Conservation (phyloP, 1,284 basidiomycete genomes). For the Trichosporon faecale region DNA sequence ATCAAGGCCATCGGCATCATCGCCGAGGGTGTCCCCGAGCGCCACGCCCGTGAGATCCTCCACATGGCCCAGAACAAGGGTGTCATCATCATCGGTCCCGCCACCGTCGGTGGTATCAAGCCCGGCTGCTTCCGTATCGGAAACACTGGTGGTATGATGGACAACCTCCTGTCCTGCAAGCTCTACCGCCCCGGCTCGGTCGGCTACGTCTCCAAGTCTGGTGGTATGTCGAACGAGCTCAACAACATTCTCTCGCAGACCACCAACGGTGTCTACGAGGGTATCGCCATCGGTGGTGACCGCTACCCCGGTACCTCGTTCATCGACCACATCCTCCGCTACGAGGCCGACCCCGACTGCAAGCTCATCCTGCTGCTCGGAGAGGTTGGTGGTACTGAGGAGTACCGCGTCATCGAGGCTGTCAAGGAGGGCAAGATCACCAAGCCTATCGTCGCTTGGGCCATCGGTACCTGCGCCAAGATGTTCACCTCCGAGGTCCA, state of each 20-base stretch:
- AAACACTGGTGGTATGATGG: slow-evolving; percentile 99
- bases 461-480: slow-evolving; percentile 99
- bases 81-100: slow-evolving; percentile 95
- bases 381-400: slow-evolving; percentile 98
- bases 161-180: slow-evolving; percentile 98
- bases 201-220: slow-evolving; percentile 98
- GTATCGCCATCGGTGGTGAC: slow-evolving; percentile 99
- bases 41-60: slow-evolving; percentile 94
- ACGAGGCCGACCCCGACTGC: slow-evolving; percentile 95
- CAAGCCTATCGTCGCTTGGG: slow-evolving; percentile 99
- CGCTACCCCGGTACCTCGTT: slow-evolving; percentile 98
- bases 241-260: slow-evolving; percentile 98
- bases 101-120: slow-evolving; percentile 99
- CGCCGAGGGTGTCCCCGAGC: slow-evolving; percentile 97
- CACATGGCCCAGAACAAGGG: slow-evolving; percentile 80
- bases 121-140: slow-evolving; percentile 99
- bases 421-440: slow-evolving; percentile 91
- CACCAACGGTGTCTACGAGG: slow-evolving; percentile 99
- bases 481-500: slow-evolving; percentile 99
- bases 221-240: slow-evolving; percentile 99
- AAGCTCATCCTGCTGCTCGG: slow-evolving; percentile 98
- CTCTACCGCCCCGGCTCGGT: slow-evolving; percentile 97
- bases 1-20: slow-evolving; percentile 89
- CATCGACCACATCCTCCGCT: slow-evolving; percentile 97
- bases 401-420: slow-evolving; percentile 98